A percentile compares a stretch with the other conserved stretches of the same genome.
phyloP scores from a whole-genome alignment of 2,329 filamentous ascomycete species.

The Pseudocercospora fijiensis region DNA sequence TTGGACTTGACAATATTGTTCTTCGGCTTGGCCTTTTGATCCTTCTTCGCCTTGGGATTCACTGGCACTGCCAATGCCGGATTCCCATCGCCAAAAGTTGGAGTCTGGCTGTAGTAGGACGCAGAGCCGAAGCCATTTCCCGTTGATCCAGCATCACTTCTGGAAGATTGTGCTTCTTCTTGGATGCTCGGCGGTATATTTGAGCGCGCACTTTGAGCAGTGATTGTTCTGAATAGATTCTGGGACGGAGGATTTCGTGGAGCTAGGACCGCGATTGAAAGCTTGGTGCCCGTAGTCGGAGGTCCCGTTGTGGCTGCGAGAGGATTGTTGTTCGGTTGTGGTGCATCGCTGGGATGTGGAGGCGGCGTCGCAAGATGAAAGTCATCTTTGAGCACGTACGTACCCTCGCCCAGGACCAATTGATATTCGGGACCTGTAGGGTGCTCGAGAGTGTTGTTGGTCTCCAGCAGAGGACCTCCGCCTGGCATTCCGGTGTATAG shows the following conservation, averaged over 20 bases:
- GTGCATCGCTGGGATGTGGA: constrained; percentile 90
- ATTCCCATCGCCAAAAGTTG: constrained; percentile 85
- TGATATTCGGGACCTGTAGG: constrained; percentile 82
- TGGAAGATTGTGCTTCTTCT: constrained; percentile 48
- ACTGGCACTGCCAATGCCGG: constrained; percentile 63
- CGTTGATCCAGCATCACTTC: constrained; percentile 49
- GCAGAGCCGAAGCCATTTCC: constrained; percentile 40
- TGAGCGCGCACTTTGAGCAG: constrained; percentile 40
- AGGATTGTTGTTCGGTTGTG: constrained; percentile 82
- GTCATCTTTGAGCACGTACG: constrained; percentile 87
- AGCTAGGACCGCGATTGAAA: constrained; percentile 74
- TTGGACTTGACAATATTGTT: constrained; percentile 99
- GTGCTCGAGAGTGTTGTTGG: constrained; percentile 81
- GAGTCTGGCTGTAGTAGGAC: constrained; percentile 40
- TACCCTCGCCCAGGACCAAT: constrained; percentile 91
- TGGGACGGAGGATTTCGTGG: constrained; percentile 48
- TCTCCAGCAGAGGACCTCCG: constrained; percentile 78
- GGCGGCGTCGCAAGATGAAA: constrained; percentile 90
- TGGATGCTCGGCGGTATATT: constrained; percentile 48
- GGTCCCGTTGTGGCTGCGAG: constrained; percentile 80
- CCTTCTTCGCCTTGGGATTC: constrained; percentile 60
- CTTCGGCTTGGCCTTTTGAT: constrained; percentile 88
- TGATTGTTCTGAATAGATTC: constrained; percentile 44
- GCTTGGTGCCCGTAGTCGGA: constrained; percentile 78
- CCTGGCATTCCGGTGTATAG: constrained; percentile 64